Evolutionary conservation across 495 filamentous ascomycete genomes (phyloP), one percentile per base, ranked within the genome.

Genomic region (Margaritispora aquatica): DNA sequence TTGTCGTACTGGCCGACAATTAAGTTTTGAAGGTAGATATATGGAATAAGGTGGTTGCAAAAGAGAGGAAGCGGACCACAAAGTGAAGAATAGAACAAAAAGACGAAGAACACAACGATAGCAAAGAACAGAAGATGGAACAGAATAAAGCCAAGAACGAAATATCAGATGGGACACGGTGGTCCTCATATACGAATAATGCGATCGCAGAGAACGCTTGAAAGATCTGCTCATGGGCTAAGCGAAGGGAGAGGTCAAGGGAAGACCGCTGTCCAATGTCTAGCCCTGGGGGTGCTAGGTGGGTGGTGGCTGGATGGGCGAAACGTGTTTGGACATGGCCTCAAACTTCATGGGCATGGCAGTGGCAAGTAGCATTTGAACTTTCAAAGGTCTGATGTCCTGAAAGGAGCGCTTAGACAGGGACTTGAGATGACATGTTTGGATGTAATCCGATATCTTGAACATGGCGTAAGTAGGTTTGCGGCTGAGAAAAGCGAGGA

Each of bases 261-360:
- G n/a, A n/a, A n/a, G n/a, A n/a, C n/a, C n/a, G n/a, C n/a, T n/a
- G n/a, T n/a, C n/a, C n/a, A n/a, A n/a, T n/a, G n/a, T n/a, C n/a
- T n/a, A n/a, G n/a, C n/a, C n/a, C n/a, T n/a, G n/a, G n/a, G n/a
- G n/a, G n/a, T n/a, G n/a, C n/a, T n/a, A n/a, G n/a, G n/a, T 68
- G 66, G 54, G 56, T 55, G 48, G 59, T 34, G 57, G 61, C 61
- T 64, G 60, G 65, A 59, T 64, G 66, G 52, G 60, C 72, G 73
- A 75, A 74, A 73, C 73, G 70, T 68, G 68, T 74, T 71, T 74
- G 58, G 70, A 64, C 69, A 62, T 55, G 34, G 60, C 57, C 56
- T 59, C 62, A 60, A 62, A 54, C 27, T 46, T 15, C 21, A 34
- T 27, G 26, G 22, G 26, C 20, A n/a, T 20, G 38, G 38, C 38